Conservation (phyloP, 768 basidiomycete genomes). For the Calocera cornea region DNA sequence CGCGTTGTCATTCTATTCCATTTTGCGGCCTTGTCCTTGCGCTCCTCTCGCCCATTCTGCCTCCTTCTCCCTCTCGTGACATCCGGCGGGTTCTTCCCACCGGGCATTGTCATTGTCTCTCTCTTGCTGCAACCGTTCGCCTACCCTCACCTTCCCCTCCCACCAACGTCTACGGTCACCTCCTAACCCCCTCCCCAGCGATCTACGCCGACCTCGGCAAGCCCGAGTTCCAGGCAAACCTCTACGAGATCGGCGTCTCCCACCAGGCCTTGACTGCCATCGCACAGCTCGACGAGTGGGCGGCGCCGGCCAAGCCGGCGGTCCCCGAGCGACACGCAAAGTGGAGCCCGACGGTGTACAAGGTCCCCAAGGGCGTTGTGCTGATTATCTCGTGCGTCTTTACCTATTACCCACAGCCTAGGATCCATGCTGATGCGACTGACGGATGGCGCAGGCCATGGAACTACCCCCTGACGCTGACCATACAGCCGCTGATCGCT, state of each 20-base stretch:
- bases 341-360: conserved; percentile 18
- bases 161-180: too few relatives aligned
- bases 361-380: conserved; percentile 19
- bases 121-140: too few relatives aligned
- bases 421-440: background rate
- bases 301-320: conserved; percentile 13
- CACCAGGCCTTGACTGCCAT: conserved; percentile 14
- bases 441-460: conserved; percentile 5
- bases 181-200: background rate
- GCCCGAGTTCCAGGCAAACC: conserved; percentile 16
- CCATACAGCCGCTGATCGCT: conserved; percentile 1
- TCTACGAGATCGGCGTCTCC: conserved; percentile 15
- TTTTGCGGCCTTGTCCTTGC: too few relatives aligned
- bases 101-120: too few relatives aligned
- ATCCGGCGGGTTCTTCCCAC: too few relatives aligned
- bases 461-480: conserved; percentile 9
- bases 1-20: too few relatives aligned
- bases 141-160: too few relatives aligned
- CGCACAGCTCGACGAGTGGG: conserved; percentile 19
- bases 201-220: conserved; percentile 17
- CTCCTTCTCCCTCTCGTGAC: too few relatives aligned
- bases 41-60: too few relatives aligned
- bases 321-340: conserved; percentile 11
- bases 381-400: conserved; percentile 14
- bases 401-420: too few relatives aligned